These are phyloP conservation scores for Pleurotus cornucopiae DNA, from an alignment of 768 basidiomycete genomes.

Conservation along the genomic window DNA sequence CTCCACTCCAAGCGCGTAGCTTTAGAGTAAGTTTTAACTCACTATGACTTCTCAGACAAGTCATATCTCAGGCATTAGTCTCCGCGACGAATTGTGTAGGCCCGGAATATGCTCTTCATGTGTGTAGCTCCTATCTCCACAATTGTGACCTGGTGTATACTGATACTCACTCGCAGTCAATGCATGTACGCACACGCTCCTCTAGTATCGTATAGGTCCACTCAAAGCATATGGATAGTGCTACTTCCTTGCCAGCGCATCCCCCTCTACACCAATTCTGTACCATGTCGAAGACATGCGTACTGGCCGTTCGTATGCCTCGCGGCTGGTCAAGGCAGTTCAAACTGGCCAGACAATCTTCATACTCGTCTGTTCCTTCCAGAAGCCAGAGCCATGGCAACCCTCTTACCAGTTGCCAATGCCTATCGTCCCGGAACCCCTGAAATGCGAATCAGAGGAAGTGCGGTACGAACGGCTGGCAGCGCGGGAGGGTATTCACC, in stretches of 20 bases:
- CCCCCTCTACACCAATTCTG: constrained; percentile 67
- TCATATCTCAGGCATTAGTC: constrained; percentile 83
- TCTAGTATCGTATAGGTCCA: not conserved
- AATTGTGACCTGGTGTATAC: not conserved
- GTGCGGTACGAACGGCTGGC: constrained; percentile 27
- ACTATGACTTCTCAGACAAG: constrained; percentile 44
- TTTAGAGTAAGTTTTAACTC: not conserved
- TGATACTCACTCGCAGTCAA: constrained; percentile 13
- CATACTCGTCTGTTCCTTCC: constrained; percentile 78
- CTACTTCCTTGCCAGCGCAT: constrained; percentile 77
- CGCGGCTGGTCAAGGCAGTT: constrained; percentile 58
- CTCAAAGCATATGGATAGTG: constrained; percentile 40
- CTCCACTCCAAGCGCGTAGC: no score
- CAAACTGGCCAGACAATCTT: constrained; percentile 46
- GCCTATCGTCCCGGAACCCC: constrained; percentile 56
- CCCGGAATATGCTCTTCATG: constrained; percentile 64
- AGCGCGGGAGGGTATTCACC: constrained; percentile 27
- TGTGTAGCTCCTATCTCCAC: constrained; percentile 32
- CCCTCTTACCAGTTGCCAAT: constrained; percentile 64
- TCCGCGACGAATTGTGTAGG: constrained; percentile 75
- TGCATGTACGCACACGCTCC: constrained; percentile 10
- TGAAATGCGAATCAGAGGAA: constrained; percentile 62
- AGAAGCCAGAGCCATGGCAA: constrained; percentile 74
- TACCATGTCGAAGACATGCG: constrained; percentile 77
- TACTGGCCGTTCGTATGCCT: constrained; percentile 70